Evolutionary conservation across 2,329 filamentous ascomycete species (phyloP).

Genomic region (Aspergillus candidus): DNA sequence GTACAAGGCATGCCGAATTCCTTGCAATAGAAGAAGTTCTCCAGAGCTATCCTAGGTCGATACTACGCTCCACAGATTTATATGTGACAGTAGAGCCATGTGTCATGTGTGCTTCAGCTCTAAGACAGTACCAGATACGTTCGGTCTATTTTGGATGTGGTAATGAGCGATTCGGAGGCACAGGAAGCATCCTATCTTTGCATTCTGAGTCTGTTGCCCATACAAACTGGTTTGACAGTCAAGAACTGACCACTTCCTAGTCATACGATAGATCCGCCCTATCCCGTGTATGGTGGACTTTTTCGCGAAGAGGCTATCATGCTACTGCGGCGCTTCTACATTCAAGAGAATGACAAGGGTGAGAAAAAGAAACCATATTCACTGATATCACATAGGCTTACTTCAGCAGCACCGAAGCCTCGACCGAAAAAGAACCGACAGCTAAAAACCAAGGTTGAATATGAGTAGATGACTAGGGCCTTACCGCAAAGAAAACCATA

Average conservation of each 20-base stretch:
- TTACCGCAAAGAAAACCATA: not conserved
- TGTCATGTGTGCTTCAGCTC: constrained; percentile 93
- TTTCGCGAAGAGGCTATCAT: constrained; percentile 90
- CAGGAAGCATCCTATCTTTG: constrained; percentile 84
- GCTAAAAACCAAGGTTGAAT: constrained; percentile 53
- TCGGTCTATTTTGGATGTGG: constrained; percentile 91
- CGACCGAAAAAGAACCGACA: constrained; percentile 59
- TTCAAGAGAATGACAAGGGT: constrained; percentile 95
- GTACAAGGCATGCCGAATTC: constrained; percentile 92
- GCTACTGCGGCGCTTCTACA: constrained; percentile 86
- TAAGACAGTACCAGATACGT: constrained; percentile 80
- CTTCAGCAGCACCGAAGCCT: constrained; percentile 52
- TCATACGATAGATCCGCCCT: constrained; percentile 68
- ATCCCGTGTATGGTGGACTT: constrained; percentile 78
- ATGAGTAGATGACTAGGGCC: constrained; percentile 8
- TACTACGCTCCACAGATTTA: constrained; percentile 68
- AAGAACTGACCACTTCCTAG: constrained; percentile 34
- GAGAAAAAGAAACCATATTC: constrained; percentile 20
- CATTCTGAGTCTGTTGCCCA: constrained; percentile 56
- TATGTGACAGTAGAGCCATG: constrained; percentile 98
- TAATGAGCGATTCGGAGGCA: constrained; percentile 96
- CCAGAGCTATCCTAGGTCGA: constrained; percentile 57
- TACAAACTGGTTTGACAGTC: constrained; percentile 3
- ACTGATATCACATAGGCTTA: not conserved
- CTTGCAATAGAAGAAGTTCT: constrained; percentile 70